Percentiles rank a stretch among this genome's conserved stretches.
Evolutionary conservation across 495 filamentous ascomycete genomes (phyloP).

Genomic region (Aspergillus biplanus): DNA sequence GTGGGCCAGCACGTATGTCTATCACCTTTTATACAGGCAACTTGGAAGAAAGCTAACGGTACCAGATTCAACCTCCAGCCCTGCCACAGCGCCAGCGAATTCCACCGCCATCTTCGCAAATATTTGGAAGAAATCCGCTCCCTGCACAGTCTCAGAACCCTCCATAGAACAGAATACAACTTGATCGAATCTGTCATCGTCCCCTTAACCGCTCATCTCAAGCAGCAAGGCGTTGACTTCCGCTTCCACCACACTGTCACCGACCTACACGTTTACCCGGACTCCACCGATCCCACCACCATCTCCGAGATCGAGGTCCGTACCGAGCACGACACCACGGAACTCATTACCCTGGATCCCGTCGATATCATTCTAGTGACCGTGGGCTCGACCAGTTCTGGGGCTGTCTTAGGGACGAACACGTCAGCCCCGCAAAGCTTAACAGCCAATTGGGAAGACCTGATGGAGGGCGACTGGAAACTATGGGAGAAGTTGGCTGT

Average conservation of each 20-base stretch:
- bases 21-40: not conserved
- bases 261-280: conserved; percentile 20
- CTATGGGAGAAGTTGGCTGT: conserved; percentile 29
- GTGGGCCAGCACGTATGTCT: conserved; percentile 38
- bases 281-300: conserved; percentile 14
- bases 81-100: conserved; percentile 42
- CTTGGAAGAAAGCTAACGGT: not conserved
- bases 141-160: conserved; percentile 30
- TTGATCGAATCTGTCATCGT: conserved; percentile 41
- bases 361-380: conserved; percentile 31
- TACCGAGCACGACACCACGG: conserved; percentile 1
- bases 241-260: conserved; percentile 31
- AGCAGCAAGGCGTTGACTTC: conserved; percentile 44
- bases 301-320: conserved; percentile 21
- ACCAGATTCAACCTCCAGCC: conserved; percentile 37
- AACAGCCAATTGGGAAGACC: conserved; percentile 11
- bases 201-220: conserved; percentile 40
- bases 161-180: conserved; percentile 35
- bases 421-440: conserved; percentile 1
- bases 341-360: conserved; percentile 22
- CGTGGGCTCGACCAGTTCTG: conserved; percentile 29
- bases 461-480: conserved; percentile 29
- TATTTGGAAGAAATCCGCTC: conserved; percentile 27
- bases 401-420: conserved; percentile 27
- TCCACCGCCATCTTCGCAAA: conserved; percentile 30